These are phyloP conservation scores for Mycena galericulata DNA, from an alignment of 768 basidiomycete species.

Conservation along the genomic window DNA sequence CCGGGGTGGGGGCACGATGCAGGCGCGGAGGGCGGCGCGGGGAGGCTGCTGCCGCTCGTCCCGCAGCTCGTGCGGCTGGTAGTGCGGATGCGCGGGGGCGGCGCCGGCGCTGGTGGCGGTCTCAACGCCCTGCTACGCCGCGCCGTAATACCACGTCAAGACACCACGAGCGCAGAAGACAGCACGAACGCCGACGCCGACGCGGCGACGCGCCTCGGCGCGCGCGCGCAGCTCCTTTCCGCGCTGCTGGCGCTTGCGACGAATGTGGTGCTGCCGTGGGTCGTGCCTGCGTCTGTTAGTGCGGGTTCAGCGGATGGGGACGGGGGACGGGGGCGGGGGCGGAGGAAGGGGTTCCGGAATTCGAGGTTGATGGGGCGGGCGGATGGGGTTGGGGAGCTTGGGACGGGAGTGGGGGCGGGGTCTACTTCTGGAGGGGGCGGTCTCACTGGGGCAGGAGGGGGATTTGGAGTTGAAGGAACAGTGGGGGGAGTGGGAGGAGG, in stretches of 20 bases:
- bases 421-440: not conserved
- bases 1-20: too few species aligned
- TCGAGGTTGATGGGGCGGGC: constrained; percentile 23
- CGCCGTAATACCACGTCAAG: too few species aligned
- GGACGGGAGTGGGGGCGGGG: constrained; percentile 33
- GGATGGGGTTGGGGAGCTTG: constrained; percentile 31
- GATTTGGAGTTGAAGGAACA: constrained; percentile 27
- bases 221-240: constrained; percentile 84
- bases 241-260: constrained; percentile 75
- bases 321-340: too few species aligned
- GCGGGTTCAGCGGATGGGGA: too few species aligned
- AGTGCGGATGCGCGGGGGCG: too few species aligned
- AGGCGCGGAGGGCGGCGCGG: too few species aligned
- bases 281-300: constrained; percentile 63
- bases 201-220: constrained; percentile 75
- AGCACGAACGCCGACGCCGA: constrained; percentile 73
- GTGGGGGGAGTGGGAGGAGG: constrained; percentile 48
- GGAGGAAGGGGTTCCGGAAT: constrained; percentile 15
- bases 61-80: too few species aligned
- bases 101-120: too few species aligned
- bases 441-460: not conserved
- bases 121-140: too few species aligned
- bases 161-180: constrained; percentile 45
- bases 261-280: constrained; percentile 80
- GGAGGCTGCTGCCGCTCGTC: too few species aligned